These are phyloP conservation scores for Nothophoma quercina DNA, from an alignment of 2,329 filamentous ascomycete species.

Conservation along the genomic window DNA sequence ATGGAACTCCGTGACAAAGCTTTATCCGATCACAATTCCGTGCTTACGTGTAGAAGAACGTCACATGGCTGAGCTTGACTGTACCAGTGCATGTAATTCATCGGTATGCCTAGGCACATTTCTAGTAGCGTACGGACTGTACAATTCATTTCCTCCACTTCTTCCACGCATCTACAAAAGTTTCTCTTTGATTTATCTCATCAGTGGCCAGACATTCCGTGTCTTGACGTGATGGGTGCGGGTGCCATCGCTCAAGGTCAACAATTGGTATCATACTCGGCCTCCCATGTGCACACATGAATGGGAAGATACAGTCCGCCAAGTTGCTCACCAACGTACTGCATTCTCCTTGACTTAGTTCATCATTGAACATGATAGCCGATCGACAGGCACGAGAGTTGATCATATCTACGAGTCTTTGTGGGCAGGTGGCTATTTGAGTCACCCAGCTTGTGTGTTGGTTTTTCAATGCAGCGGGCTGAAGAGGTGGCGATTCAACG, in stretches of 20 bases:
- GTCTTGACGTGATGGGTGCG: too few relatives aligned
- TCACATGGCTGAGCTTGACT: neutral
- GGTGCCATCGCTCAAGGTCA: too few relatives aligned
- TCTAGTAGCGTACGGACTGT: neutral
- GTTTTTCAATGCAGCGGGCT: neutral
- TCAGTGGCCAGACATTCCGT: too few relatives aligned
- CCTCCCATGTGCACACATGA: slow-evolving; percentile 82
- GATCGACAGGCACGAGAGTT: slow-evolving; percentile 80
- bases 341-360: slow-evolving; percentile 66
- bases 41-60: neutral
- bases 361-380: slow-evolving; percentile 87
- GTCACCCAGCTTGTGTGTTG: slow-evolving; percentile 61
- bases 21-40: slow-evolving; percentile 4
- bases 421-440: slow-evolving; percentile 73
- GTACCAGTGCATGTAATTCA: neutral
- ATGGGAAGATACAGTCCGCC: slow-evolving; percentile 73
- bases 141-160: slow-evolving; percentile 3
- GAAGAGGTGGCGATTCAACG: slow-evolving; percentile 22
- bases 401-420: slow-evolving; percentile 76
- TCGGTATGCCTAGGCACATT: neutral
- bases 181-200: neutral
- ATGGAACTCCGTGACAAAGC: neutral
- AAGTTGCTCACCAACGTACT: slow-evolving; percentile 63
- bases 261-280: slow-evolving; percentile 59
- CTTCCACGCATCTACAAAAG: slow-evolving; percentile 16